A percentile compares a stretch with the other conserved stretches of the same genome.
Evolutionary conservation across 148 eudicot species (phyloP).

Genomic region (Bassia scoparia): DNA sequence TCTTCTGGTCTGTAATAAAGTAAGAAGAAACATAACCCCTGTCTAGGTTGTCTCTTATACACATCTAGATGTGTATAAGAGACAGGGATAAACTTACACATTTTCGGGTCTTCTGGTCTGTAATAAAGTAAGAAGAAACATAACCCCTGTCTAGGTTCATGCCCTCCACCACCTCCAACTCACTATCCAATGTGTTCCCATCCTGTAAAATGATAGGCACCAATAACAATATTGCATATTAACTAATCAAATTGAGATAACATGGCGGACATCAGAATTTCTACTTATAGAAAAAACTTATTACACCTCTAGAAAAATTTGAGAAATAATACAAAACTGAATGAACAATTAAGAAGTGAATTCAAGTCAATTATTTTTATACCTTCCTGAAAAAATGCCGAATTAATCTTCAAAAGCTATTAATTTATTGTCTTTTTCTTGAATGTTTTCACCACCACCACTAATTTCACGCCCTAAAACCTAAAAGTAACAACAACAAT

Average conservation of each 20-base stretch:
- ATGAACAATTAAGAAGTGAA: no score
- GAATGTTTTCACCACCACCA: no score
- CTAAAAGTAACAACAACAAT: no score
- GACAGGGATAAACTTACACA: constrained; percentile 90
- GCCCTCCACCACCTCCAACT: constrained; percentile 96
- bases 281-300: constrained; percentile 79
- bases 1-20: constrained; percentile 75
- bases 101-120: constrained; percentile 73
- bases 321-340: no score
- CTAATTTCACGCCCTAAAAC: no score
- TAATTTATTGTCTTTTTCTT: no score
- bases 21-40: constrained; percentile 96
- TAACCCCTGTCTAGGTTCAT: constrained; percentile 94
- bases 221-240: constrained; percentile 10
- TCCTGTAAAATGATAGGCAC: constrained; percentile 44
- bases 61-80: no score
- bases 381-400: no score
- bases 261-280: constrained; percentile 8
- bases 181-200: constrained; percentile 82
- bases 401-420: no score
- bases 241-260: not conserved
- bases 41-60: no score
- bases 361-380: no score
- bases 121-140: constrained; percentile 91
- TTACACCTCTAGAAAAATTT: no score